Percentiles rank a stretch among this genome's conserved stretches.
Conservation (phyloP, 371 early-diverging fungal genomes). For the Zychaea mexicana region DNA sequence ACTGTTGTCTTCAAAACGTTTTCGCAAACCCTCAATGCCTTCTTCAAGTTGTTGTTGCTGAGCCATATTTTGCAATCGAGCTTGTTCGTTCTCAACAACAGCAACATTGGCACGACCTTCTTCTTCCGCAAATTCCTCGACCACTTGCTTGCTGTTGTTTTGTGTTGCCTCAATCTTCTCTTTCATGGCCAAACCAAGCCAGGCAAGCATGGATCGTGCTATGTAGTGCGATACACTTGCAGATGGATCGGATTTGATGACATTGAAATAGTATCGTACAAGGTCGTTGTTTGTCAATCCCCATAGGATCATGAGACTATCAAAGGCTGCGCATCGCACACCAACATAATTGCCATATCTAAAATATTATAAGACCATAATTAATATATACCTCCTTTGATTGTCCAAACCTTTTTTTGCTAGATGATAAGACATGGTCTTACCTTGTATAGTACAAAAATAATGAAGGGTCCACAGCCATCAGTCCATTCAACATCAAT, state of each 20-base stretch:
- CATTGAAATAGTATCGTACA: constrained; percentile 52
- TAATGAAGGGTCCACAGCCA: constrained; percentile 65
- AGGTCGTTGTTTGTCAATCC: constrained; percentile 53
- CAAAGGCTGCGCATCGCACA: constrained; percentile 68
- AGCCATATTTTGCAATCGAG: constrained; percentile 18
- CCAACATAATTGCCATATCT: constrained; percentile 65
- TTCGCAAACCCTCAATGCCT: constrained; percentile 35
- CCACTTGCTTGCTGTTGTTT: not conserved
- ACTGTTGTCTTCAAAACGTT: constrained; percentile 37
- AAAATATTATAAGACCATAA: constrained; percentile 9
- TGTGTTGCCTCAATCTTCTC: constrained; percentile 25
- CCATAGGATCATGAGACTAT: constrained; percentile 64
- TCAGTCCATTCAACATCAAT: constrained; percentile 62
- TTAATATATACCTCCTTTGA: no score
- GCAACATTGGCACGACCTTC: constrained; percentile 41
- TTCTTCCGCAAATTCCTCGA: constrained; percentile 54
- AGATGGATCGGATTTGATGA: constrained; percentile 64
- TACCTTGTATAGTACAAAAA: constrained; percentile 64
- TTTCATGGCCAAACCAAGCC: constrained; percentile 55
- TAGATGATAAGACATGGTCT: no score
- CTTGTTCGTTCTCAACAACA: constrained; percentile 33
- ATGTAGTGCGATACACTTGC: constrained; percentile 56
- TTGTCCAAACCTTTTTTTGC: no score
- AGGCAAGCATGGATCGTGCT: constrained; percentile 44
- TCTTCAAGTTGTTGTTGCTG: constrained; percentile 32